Evolutionary conservation across 2,329 filamentous ascomycete genomes (phyloP), one percentile per base, ranked within the genome.

Genomic region (Pezizomycotina sp.): DNA sequence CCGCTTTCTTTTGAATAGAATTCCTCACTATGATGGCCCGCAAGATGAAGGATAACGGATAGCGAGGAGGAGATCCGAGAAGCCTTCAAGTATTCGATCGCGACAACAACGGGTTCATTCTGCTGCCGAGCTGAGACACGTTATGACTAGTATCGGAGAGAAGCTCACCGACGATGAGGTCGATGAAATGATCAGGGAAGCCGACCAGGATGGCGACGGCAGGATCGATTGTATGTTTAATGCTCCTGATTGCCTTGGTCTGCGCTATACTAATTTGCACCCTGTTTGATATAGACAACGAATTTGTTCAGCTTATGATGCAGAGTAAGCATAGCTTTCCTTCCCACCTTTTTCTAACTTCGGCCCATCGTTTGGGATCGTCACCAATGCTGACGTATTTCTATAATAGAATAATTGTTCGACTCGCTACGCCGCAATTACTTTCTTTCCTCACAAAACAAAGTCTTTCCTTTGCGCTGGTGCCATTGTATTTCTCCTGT

Each of bases 261-360:
- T 8, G 18, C 7, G 34, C 12, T 15, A n/a, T n/a, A 23, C 13
- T 27, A n/a, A 37, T 30, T 22, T 26, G 42, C 18, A 49, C 21
- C 41, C 21, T 40, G 20, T 10, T 14, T 25, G 12, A 31, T 10
- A 29, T 52, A 86, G 79, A 86, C 64, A 86, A 86, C 66, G 80
- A 89, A 62, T 89, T 89, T 56, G 80, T 89, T 52, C 80, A 89
- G 64, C 74, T 89, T 57, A 89, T 89, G 80, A 86, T 89, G 80
- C 80, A 89, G 69, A 86, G 86, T 68, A 86, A 80, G 67, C n/a
- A n/a, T n/a, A n/a, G n/a, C n/a, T n/a, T n/a, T n/a, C n/a, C n/a
- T n/a, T n/a, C n/a, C n/a, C n/a, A n/a, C n/a, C n/a, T n/a, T n/a
- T n/a, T n/a, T n/a, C n/a, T n/a, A n/a, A n/a, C n/a, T n/a, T n/a